Base-by-base conservation (phyloP, 768 basidiomycete species). In the Dentipellis fragilis region DNA sequence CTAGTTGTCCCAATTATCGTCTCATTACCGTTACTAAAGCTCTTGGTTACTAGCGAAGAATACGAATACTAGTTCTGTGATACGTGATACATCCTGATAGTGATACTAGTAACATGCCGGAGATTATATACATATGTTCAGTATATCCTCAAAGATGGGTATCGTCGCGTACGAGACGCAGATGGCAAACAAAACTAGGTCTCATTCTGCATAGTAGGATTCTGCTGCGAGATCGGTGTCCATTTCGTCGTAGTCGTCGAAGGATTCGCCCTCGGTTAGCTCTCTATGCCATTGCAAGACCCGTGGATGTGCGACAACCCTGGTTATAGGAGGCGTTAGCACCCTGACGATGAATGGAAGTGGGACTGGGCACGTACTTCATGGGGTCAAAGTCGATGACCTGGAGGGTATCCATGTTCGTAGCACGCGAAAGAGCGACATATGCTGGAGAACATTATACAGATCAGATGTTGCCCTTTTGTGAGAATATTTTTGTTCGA, bases 381-480 rank as follows among this genome's bases (percentile, higher is more conserved):
- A 67, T 64, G 0, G 78, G 67, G 59, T 82, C 68, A 63, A 89
- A 89, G 60, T 80, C 79, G 17, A 80, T 68, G 8, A 89, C 80
- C 64, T 89, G 78, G 14, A 89, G 72, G 3, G 75, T 72, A 21
- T 77, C 76, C 75, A 86, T 75, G n/a, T 69, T 77, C 1, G 82
- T 87, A 12, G 86, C 87, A 12, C 87, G 80, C 11, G 87, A 89
- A 42, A 87, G 75, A 1, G 83, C 84, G 21, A 87, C 85, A 63
- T 85, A 86, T 3, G 82, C 84, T 85, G 53, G 6, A 54, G 17
- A 49, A 21, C 36, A 17, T 36, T 49, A 36, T 8, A 16, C 19
- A 12, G 7, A 19, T 45, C 8, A 45, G 42, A 10, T 8, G n/a
- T 4, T 16, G 42, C 10, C n/a, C 14, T 10, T 17, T 10, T 19